phyloP scores from a whole-genome alignment of 352 stramenopile genomes.

The Peronospora farinosa region DNA sequence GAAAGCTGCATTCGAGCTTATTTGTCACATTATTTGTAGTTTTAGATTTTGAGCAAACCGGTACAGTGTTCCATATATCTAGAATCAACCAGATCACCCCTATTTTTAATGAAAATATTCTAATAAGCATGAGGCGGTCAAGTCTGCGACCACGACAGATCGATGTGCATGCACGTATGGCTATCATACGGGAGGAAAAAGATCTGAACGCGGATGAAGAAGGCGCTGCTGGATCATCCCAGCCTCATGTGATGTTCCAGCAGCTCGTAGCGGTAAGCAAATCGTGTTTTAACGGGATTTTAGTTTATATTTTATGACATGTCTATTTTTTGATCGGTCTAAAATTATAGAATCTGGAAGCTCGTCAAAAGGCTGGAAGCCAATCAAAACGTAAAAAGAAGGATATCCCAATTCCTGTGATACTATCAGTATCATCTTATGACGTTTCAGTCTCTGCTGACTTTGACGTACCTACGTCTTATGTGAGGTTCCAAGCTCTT shows the following conservation, averaged over 20 bases:
- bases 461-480: constrained; percentile 72
- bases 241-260: constrained; percentile 54
- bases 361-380: constrained; percentile 35
- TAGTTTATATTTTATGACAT: no score
- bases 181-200: constrained; percentile 75
- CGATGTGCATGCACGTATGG: constrained; percentile 82
- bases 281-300: neutral
- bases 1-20: no score
- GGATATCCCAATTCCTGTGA: constrained; percentile 84
- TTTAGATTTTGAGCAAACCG: no score
- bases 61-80: neutral
- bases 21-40: no score
- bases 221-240: constrained; percentile 14
- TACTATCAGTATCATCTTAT: constrained; percentile 57
- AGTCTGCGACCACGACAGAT: constrained; percentile 83
- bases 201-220: constrained; percentile 74
- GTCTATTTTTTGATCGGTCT: constrained; percentile 7
- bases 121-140: constrained; percentile 55
- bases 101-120: neutral
- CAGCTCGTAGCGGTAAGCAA: constrained; percentile 60
- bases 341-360: constrained; percentile 46
- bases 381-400: constrained; percentile 70
- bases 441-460: constrained; percentile 57
- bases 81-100: neutral
- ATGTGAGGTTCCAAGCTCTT: constrained; percentile 76